These are phyloP conservation scores for Lipomyces yarrowii DNA, from an alignment of 1,139 yeast genomes.

Conservation along the genomic window DNA sequence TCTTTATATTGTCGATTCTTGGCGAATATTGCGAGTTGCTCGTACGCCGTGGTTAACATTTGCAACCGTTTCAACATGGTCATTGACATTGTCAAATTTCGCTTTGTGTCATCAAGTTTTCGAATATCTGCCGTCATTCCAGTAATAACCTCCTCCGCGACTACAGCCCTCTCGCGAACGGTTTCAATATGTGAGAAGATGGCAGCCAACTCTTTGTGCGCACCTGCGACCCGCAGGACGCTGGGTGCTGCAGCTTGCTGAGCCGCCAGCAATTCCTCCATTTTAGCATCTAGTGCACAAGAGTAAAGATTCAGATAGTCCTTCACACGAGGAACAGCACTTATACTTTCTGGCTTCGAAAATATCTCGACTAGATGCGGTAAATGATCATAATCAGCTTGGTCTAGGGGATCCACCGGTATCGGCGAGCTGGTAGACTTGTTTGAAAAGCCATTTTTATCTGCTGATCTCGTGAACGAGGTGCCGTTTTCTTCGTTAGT, in stretches of 20 bases:
- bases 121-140: constrained; percentile 77
- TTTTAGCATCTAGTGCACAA: constrained; percentile 27
- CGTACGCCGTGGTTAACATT: constrained; percentile 80
- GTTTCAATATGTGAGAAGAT: constrained; percentile 47
- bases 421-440: constrained; percentile 11
- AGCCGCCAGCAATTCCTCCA: constrained; percentile 23
- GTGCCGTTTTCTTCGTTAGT: not conserved
- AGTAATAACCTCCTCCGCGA: constrained; percentile 66
- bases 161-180: constrained; percentile 53
- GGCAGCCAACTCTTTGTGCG: constrained; percentile 45
- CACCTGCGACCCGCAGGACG: constrained; percentile 25
- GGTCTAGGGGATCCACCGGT: constrained; percentile 29
- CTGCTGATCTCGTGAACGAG: not conserved
- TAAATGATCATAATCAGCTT: constrained; percentile 46
- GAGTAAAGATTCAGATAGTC: constrained; percentile 20
- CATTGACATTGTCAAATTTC: constrained; percentile 79
- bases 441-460: not conserved
- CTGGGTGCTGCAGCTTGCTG: constrained; percentile 28
- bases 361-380: constrained; percentile 47
- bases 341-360: constrained; percentile 21
- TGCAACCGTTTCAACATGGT: constrained; percentile 84
- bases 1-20: constrained; percentile 60
- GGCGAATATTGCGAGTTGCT: constrained; percentile 57
- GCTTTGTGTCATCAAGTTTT: constrained; percentile 75
- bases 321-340: constrained; percentile 17